Base-by-base conservation (phyloP, 108 stramenopile genomes). In the Nitzschia putrida region DNA sequence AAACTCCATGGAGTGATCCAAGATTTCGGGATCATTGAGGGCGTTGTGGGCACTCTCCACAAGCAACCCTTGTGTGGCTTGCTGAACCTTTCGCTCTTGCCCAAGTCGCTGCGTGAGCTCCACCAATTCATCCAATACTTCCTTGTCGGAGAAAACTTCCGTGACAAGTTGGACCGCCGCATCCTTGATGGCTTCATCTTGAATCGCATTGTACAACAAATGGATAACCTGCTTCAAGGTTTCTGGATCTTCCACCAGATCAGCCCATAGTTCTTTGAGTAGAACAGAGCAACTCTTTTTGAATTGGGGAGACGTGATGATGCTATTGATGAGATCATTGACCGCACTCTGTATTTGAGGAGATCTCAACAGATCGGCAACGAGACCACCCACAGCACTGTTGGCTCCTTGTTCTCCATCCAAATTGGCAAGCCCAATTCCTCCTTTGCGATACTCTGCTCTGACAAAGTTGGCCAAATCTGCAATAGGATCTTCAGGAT, bases 1-100 rank as follows among this genome's bases (percentile, higher is more conserved):
- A 76, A 93, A 93, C 61, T 90, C 92, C 92, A 93, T 93, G 12
- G 88, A 88, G 67, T 93, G 92, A 57, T 93, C 92, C 51, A 93
- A 70, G n/a, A 93, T 84, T 59, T 90, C 88, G 6, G 89, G 85
- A 73, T 93, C 92, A 67, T 90, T 93, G 56, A 93, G 69, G 8
- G 92, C 84, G 56, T 82, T 82, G 51, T 93, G 92, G 13, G 92
- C 87, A 59, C 84, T 81, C 57, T 90, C 83, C 16, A 82, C 86
- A 38, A 93, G 58, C 18, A 93, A 65, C 18, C 64, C 69, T 66
- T 89, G 83, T 24, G 88, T 91, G 21, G 92, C 88, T 5, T 58
- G 34, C 25, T 77, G 68, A 2, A 86, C 82, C 43, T 85, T 79
- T 21, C 74, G 51, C 55, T 90, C 92, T 68, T 83, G 68, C 16